phyloP scores from a whole-genome alignment of 2,329 filamentous ascomycete genomes.

The Cytospora paraplurivora region DNA sequence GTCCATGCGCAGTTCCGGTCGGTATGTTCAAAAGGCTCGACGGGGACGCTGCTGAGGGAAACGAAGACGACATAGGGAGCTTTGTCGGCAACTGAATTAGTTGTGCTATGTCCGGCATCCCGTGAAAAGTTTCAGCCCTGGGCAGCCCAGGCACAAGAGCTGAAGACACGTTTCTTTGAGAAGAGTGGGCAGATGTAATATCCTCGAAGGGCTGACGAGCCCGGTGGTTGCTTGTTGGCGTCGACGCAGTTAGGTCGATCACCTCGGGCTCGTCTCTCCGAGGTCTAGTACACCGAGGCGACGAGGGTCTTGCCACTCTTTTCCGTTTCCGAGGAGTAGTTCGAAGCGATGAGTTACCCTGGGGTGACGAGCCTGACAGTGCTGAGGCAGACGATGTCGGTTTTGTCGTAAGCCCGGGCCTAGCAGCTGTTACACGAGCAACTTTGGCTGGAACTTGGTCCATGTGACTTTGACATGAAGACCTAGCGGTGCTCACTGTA shows the following conservation, averaged over 20 bases:
- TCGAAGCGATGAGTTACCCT: not conserved
- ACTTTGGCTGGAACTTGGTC: not conserved
- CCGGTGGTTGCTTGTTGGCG: not conserved
- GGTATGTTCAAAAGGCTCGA: not conserved
- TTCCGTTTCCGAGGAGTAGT: constrained; percentile 19
- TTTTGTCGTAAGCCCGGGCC: constrained; percentile 10
- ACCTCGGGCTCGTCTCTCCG: constrained; percentile 8
- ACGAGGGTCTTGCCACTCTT: not conserved
- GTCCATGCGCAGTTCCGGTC: constrained; percentile 28
- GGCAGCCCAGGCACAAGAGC: not conserved
- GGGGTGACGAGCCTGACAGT: not conserved
- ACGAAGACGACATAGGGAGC: not conserved
- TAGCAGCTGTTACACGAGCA: not conserved
- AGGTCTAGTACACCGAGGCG: constrained; percentile 1
- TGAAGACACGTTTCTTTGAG: constrained; percentile 9
- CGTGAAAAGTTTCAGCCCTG: not conserved
- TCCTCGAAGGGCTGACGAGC: constrained; percentile 24
- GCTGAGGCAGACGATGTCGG: constrained; percentile 19
- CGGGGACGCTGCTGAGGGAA: not conserved
- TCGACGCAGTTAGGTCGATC: not conserved
- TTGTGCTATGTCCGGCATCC: not conserved
- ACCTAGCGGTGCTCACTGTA: constrained; percentile 28
- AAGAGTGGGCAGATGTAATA: constrained; percentile 20
- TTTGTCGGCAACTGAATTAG: not conserved
- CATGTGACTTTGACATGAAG: constrained; percentile 10